Conservation (phyloP, 768 basidiomycete species). For the Phlebiopsis gigantea region DNA sequence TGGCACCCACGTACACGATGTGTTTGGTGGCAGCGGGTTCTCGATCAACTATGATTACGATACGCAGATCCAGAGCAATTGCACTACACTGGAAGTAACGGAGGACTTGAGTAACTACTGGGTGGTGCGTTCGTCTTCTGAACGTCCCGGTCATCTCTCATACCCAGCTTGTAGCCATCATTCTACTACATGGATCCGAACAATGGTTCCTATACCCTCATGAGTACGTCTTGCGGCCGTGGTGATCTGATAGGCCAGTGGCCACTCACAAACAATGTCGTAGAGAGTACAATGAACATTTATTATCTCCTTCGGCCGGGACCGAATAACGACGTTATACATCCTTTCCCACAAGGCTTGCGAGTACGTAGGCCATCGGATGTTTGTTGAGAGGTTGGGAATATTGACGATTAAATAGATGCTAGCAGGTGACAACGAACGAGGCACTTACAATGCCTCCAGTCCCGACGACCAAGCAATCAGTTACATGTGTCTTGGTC, state of each 20-base stretch:
- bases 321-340: slow-evolving; percentile 11
- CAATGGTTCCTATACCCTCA: slow-evolving; percentile 12
- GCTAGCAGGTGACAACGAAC: slow-evolving; percentile 12
- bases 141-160: neutral
- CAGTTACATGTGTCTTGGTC: slow-evolving; percentile 16
- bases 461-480: slow-evolving; percentile 13
- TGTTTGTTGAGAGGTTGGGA: neutral
- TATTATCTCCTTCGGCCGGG: slow-evolving; percentile 16
- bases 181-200: slow-evolving; percentile 12
- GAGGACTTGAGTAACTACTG: slow-evolving; percentile 17
- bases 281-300: slow-evolving; percentile 15
- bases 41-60: slow-evolving; percentile 10
- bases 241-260: neutral
- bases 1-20: slow-evolving; percentile 11
- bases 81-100: slow-evolving; percentile 9
- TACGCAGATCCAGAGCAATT: slow-evolving; percentile 3
- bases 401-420: slow-evolving; percentile 8
- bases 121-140: slow-evolving; percentile 9
- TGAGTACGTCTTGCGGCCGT: slow-evolving; percentile 6
- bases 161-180: slow-evolving; percentile 6
- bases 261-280: neutral
- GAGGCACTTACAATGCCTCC: slow-evolving; percentile 14
- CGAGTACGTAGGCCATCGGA: neutral
- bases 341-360: slow-evolving; percentile 14
- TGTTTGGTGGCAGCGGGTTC: slow-evolving; percentile 16